These are phyloP conservation scores for Ogataea glucozyma DNA, from an alignment of 805 yeast genomes.

Conservation along the genomic window DNA sequence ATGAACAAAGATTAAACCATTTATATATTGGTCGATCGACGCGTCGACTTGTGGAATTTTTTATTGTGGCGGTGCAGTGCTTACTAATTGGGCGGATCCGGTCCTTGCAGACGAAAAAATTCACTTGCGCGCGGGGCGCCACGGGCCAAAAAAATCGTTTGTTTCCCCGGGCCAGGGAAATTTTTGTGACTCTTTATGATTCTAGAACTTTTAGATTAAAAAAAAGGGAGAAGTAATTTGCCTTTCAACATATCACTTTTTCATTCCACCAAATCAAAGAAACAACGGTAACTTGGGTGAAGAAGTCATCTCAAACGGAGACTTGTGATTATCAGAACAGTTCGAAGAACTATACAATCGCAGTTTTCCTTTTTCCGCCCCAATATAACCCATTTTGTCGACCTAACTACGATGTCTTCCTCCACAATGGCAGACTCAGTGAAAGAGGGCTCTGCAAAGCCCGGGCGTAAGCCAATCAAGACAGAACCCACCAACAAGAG, in stretches of 20 bases:
- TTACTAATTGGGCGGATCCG: no score
- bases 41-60: background rate
- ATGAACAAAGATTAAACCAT: background rate
- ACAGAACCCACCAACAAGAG: conserved; percentile 80
- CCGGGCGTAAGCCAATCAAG: conserved; percentile 79
- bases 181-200: background rate
- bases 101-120: no score
- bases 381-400: no score
- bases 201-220: background rate
- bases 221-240: background rate
- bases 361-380: no score
- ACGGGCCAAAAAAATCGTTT: background rate
- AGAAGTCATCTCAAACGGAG: no score
- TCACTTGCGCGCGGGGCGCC: no score
- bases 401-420: conserved; percentile 10
- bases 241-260: background rate
- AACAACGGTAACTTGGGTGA: no score
- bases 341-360: no score
- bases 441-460: conserved; percentile 40
- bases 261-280: background rate
- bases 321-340: no score
- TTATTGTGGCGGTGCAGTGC: no score
- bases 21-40: background rate
- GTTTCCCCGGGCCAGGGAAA: no score
- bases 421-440: background rate